Conservation (phyloP, 2,329 filamentous ascomycete genomes). For the Macrophomina phaseolina region DNA sequence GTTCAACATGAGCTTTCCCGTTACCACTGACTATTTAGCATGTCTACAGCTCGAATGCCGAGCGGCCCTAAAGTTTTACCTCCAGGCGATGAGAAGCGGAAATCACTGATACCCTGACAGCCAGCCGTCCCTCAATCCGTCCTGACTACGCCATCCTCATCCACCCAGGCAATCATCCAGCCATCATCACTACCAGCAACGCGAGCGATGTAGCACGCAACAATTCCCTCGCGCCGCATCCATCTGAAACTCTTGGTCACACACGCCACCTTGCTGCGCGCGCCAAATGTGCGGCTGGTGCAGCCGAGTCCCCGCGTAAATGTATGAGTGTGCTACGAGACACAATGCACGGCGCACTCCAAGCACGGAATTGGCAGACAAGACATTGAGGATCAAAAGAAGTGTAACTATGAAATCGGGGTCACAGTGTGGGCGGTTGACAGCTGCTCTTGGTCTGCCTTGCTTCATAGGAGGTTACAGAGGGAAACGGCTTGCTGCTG, state of each 20-base stretch:
- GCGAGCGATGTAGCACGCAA: not conserved
- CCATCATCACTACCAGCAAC: not conserved
- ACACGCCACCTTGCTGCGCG: not conserved
- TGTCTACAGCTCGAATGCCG: too few relatives aligned
- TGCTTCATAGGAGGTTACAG: not conserved
- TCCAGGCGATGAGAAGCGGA: not conserved
- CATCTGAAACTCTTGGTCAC: slow-evolving; percentile 2
- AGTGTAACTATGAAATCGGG: not conserved
- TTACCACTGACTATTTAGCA: too few relatives aligned
- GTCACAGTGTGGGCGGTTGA: not conserved
- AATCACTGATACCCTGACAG: not conserved
- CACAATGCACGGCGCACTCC: not conserved
- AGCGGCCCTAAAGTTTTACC: not conserved
- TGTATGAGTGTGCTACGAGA: not conserved
- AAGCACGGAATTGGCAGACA: not conserved
- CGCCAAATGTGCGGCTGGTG: slow-evolving; percentile 1
- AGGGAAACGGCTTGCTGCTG: slow-evolving; percentile 12
- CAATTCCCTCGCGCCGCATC: not conserved
- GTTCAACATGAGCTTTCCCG: not conserved
- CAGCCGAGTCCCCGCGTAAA: not conserved
- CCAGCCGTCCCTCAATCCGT: not conserved
- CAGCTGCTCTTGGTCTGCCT: slow-evolving; percentile 1
- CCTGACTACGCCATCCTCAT: not conserved
- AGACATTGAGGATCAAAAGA: not conserved
- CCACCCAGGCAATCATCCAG: not conserved